phyloP scores from a whole-genome alignment of 2,329 filamentous ascomycete genomes.

The Apiospora saccharicola region DNA sequence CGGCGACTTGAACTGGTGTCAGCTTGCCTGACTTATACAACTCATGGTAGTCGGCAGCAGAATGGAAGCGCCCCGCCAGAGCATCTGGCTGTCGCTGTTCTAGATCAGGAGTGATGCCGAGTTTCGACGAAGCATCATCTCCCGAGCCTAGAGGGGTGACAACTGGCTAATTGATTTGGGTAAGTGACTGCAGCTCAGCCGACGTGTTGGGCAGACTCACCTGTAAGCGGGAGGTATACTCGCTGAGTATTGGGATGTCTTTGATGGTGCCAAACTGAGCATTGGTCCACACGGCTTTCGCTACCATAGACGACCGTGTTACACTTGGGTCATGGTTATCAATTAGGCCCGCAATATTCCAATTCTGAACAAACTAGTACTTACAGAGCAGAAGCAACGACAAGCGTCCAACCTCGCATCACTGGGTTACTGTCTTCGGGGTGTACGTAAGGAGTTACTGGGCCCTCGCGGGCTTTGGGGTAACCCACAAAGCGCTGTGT shows the following conservation, averaged over 20 bases:
- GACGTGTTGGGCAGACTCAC: slow-evolving; percentile 44
- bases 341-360: slow-evolving; percentile 20
- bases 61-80: slow-evolving; percentile 65
- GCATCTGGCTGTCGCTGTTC: slow-evolving; percentile 49
- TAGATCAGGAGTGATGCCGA: slow-evolving; percentile 52
- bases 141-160: slow-evolving; percentile 59
- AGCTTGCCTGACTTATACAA: slow-evolving; percentile 74
- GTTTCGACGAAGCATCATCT: slow-evolving; percentile 40
- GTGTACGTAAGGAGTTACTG: slow-evolving; percentile 51
- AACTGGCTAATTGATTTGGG: slow-evolving; percentile 54
- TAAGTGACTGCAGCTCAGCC: background rate
- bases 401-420: slow-evolving; percentile 70
- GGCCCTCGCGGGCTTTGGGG: slow-evolving; percentile 39
- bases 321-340: slow-evolving; percentile 53
- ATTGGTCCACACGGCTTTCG: slow-evolving; percentile 74
- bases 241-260: slow-evolving; percentile 53
- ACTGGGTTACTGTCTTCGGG: slow-evolving; percentile 71
- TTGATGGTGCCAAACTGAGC: slow-evolving; percentile 62
- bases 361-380: slow-evolving; percentile 32
- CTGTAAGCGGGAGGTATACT: slow-evolving; percentile 55
- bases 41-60: slow-evolving; percentile 78
- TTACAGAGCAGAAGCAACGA: slow-evolving; percentile 68
- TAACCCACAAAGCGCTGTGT: slow-evolving; percentile 40
- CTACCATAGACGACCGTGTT: slow-evolving; percentile 65
- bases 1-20: slow-evolving; percentile 76